phyloP scores from a whole-genome alignment of 495 filamentous ascomycete species.

The Penicillium malachiteum region DNA sequence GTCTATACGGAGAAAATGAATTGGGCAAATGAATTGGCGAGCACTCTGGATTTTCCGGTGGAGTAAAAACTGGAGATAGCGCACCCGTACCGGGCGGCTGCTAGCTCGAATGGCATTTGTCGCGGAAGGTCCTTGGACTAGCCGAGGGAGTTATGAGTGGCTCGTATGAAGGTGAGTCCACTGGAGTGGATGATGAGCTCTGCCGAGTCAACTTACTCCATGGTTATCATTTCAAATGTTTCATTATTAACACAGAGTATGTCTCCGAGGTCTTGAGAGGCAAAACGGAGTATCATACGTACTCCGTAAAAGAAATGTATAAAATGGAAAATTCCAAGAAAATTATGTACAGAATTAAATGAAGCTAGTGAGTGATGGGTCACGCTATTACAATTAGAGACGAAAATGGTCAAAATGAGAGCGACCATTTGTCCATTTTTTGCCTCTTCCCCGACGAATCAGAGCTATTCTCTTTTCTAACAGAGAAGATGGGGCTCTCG shows the following conservation, averaged over 20 bases:
- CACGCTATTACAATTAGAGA: not conserved
- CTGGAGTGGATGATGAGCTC: slow-evolving; percentile 1
- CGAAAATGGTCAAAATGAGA: not conserved
- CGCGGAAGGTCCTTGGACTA: slow-evolving; percentile 23
- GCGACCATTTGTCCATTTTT: not conserved
- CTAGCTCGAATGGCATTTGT: slow-evolving; percentile 16
- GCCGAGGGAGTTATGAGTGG: slow-evolving; percentile 3
- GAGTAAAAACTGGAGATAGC: slow-evolving; percentile 21
- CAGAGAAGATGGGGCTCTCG: slow-evolving; percentile 3
- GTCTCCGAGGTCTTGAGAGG: no score
- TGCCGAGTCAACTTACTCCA: not conserved
- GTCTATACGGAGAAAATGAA: not conserved
- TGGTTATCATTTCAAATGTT: no score
- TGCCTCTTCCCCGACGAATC: slow-evolving; percentile 12
- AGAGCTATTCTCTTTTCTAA: not conserved
- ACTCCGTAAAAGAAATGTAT: not conserved
- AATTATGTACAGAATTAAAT: not conserved
- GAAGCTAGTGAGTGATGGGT: not conserved
- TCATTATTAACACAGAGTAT: no score
- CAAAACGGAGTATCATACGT: no score
- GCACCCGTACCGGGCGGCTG: slow-evolving; percentile 23
- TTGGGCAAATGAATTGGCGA: no score
- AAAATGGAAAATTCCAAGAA: not conserved
- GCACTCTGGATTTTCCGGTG: slow-evolving; percentile 4
- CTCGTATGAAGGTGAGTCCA: not conserved